A percentile compares a stretch with the other conserved stretches of the same genome.
phyloP scores from a whole-genome alignment of 2,329 filamentous ascomycete species.

The Teratosphaeria pseudoeucalypti region DNA sequence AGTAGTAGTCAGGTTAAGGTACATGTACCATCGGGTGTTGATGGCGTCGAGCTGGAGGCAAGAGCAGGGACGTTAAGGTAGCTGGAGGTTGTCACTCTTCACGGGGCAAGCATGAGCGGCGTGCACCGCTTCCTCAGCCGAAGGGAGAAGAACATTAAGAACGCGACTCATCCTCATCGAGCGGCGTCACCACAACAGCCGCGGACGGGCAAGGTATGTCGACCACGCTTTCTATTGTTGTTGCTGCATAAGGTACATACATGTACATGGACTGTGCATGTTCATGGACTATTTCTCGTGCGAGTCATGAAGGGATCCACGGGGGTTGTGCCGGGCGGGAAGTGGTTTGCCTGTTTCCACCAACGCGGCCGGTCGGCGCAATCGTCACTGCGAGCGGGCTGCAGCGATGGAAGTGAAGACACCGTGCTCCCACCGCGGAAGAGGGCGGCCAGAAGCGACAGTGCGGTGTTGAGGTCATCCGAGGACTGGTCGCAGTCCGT shows the following conservation, averaged over 20 bases:
- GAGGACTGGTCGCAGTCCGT: not conserved
- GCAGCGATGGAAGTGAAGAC: not conserved
- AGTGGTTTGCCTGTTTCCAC: not conserved
- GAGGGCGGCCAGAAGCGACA: not conserved
- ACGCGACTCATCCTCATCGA: not conserved
- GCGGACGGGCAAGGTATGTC: constrained; percentile 4
- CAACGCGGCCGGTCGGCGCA: not conserved
- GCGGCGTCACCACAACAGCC: constrained; percentile 6
- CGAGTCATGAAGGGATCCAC: not conserved
- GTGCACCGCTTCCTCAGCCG: constrained; percentile 59
- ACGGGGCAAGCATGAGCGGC: constrained; percentile 30
- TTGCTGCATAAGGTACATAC: not conserved
- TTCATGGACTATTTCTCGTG: too few species aligned
- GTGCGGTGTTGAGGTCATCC: not conserved
- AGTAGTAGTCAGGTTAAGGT: too few species aligned
- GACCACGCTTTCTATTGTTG: not conserved
- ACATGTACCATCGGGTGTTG: not conserved
- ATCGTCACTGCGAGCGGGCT: not conserved
- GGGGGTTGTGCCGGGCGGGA: not conserved
- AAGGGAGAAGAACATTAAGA: constrained; percentile 46
- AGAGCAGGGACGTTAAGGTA: not conserved
- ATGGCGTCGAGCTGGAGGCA: not conserved
- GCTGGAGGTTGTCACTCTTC: too few species aligned
- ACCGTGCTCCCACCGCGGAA: not conserved
- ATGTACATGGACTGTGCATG: not conserved